Evolutionary conservation across 2,329 filamentous ascomycete species (phyloP), one percentile per base, ranked within the genome.

Genomic region (Colletotrichum destructivum): DNA sequence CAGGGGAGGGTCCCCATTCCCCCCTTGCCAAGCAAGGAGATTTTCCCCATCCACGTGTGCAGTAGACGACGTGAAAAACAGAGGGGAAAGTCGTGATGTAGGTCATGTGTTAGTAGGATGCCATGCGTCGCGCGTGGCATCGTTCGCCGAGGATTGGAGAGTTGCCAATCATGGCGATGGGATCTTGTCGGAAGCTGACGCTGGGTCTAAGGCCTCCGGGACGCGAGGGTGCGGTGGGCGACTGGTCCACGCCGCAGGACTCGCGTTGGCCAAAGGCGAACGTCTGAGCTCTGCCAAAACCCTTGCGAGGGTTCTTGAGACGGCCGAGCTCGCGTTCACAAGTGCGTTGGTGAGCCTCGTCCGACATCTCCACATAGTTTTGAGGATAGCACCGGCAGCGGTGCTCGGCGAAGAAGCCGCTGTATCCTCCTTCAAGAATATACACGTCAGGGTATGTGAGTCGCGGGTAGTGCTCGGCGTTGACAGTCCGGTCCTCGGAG

Each of bases 381-480:
- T 97, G 95, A 26, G 96, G 96, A 77, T 92, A 96, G 86, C 96
- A 99, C 73, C 95, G 91, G 57, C 88, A 84, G 63, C 91, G 91
- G 81, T 98, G 91, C 74, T 94, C 87, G 31, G 89, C 85, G 81
- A 96, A 99, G 86, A 99, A 99, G 38, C 91, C 91, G 81, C 95
- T 98, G 85, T 99, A 99, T 54, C 96, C 96, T 72, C 96, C 96
- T 75, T 98, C 95, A 51, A 99, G 87, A 77, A 99, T 98, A 82
- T 99, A 99, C 75, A 98, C 91, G 81, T 99, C 96, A 2, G 96
- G 96, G 79, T 97, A 99, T n/a, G 92, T 95, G 72, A 99, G 90
- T 71, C 88, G 89, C 21, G 96, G 96, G 79, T 98, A 99, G 75
- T 89, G 88, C 81, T 96, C 94, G 65, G 91, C 90, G 82, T 99